Evolutionary conservation across 2,329 filamentous ascomycete species (phyloP), one percentile per base, ranked within the genome.

Genomic region (Didymellaceae sp.): DNA sequence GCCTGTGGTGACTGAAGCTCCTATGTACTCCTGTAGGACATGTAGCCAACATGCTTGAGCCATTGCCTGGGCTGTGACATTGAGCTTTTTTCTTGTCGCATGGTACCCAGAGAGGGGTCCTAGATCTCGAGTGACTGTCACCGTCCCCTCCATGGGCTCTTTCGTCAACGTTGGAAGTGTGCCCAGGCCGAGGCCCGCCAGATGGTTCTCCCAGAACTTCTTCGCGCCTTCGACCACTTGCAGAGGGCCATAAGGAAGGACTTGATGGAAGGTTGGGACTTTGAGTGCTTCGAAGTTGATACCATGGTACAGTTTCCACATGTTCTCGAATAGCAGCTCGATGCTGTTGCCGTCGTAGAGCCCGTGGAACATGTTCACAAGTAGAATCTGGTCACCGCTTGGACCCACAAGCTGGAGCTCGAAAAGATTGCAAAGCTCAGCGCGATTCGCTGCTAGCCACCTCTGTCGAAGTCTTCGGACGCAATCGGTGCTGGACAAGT

Each of bases 301-400:
- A 0, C 64, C 64, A 13, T 65, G 57, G 61, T 90, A 90, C 4
- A 78, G 74, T 3, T 74, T 62, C 21, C 76, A 73, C 2, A 95
- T 77, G 16, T 79, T 73, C 3, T 81, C 68, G 16, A 96, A 78
- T 30, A 96, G 79, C 18, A 90, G 70, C 1, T 82, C 79, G 30
- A 96, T 81, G 54, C 91, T 93, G 57, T 83, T 87, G 1, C 91
- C 92, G 71, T 97, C 92, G 61, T 97, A 97, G 0, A 96, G 71
- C 0, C 83, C 91, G 67, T 97, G 92, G 72, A 96, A 96, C 0
- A 95, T 86, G 35, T 88, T 82, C 2, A 96, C 63, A 2, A 79
- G 73, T 24, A 96, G 72, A 0, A 78, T 55, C 6, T 62, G 64
- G 11, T 56, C 57, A 1, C 55, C 46, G 5, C 67, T 55, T 8